Evolutionary conservation across 2,329 filamentous ascomycete genomes (phyloP), one percentile per base, ranked within the genome.

Genomic region (Colletotrichum gigasporum): DNA sequence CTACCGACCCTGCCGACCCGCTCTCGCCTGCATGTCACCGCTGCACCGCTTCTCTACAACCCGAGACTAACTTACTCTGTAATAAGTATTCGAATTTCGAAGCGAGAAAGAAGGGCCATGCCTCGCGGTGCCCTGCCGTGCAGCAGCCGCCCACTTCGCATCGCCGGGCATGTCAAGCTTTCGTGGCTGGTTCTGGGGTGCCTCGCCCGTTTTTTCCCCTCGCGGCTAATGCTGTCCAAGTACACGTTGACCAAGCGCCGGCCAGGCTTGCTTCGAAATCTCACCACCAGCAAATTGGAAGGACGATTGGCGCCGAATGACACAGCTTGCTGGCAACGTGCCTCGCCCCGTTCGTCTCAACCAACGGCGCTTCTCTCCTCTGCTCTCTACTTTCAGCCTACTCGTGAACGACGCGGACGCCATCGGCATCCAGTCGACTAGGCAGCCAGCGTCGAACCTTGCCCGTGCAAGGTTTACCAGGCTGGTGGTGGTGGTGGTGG

Each of bases 171-270:
- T 14, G 26, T 60, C 47, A 60, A 64, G 61, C 61, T 60, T 60
- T 63, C 9, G 60, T 63, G 47, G 55, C 61, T 63, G 60, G 32
- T 26, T 16, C 48, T 30, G 45, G 12, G n/a, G 12, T 28, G 28
- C 8, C 16, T 59, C 24, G 24, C 51, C 20, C 30, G n/a, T n/a
- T n/a, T n/a, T n/a, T n/a, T 22, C 28, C 32, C 24, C 30, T 51
- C 22, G 53, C 37, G 44, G 47, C 45, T 63, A 47, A 26, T n/a
- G n/a, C n/a, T n/a, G n/a, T n/a, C n/a, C n/a, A n/a, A n/a, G n/a
- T n/a, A n/a, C 24, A 39, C 39, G 45, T 44, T 16, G 34, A 52
- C 24, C 22, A 60, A 60, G 45, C 47, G 60, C 54, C 22, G 14
- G 8, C n/a, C 11, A 18, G 32, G 16, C 39, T 54, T 20, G 35